Percentiles rank a stretch among this genome's conserved stretches.
Conservation (phyloP, 2,329 filamentous ascomycete species). For the Pyrenophora teres region DNA sequence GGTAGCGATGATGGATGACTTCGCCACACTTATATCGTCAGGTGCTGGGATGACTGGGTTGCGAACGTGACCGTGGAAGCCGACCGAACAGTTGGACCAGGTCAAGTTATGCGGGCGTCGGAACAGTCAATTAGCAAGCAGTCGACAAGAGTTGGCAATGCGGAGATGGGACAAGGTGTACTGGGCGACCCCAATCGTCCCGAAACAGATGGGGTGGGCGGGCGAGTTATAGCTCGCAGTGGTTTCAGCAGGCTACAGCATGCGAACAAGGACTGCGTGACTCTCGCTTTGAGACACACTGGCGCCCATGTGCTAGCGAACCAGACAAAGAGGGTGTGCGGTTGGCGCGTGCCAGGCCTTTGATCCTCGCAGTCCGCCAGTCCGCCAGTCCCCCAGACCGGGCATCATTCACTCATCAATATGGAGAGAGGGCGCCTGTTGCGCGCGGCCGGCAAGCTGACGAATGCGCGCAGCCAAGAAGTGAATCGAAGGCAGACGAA, state of each 20-base stretch:
- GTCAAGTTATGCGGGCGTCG: slow-evolving; percentile 26
- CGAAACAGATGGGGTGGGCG: slow-evolving; percentile 30
- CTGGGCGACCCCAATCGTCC: slow-evolving; percentile 27
- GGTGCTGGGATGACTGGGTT: slow-evolving; percentile 9
- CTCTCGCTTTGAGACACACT: slow-evolving; percentile 28
- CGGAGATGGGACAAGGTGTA: slow-evolving; percentile 36
- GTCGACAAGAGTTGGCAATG: slow-evolving; percentile 19
- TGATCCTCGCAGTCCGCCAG: slow-evolving; percentile 3
- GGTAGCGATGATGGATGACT: slow-evolving; percentile 17
- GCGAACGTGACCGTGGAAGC: slow-evolving; percentile 36
- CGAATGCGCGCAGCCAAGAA: slow-evolving; percentile 40
- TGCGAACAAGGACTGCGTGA: slow-evolving; percentile 31
- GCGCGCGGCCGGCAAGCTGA: slow-evolving; percentile 38
- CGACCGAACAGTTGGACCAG: slow-evolving; percentile 36
- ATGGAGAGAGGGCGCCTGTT: slow-evolving; percentile 11
- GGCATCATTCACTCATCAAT: slow-evolving; percentile 27
- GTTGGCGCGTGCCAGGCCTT: slow-evolving; percentile 26
- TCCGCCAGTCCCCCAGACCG: slow-evolving; percentile 2
- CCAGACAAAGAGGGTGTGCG: slow-evolving; percentile 37
- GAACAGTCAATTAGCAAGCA: slow-evolving; percentile 28
- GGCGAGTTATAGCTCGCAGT: slow-evolving; percentile 26
- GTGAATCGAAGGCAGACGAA: slow-evolving; percentile 40
- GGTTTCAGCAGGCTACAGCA: slow-evolving; percentile 36
- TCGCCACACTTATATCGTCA: slow-evolving; percentile 17
- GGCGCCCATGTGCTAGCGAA: slow-evolving; percentile 26